phyloP scores from a whole-genome alignment of 1,284 basidiomycete genomes.

The Austroboletus novae-zelandiae region DNA sequence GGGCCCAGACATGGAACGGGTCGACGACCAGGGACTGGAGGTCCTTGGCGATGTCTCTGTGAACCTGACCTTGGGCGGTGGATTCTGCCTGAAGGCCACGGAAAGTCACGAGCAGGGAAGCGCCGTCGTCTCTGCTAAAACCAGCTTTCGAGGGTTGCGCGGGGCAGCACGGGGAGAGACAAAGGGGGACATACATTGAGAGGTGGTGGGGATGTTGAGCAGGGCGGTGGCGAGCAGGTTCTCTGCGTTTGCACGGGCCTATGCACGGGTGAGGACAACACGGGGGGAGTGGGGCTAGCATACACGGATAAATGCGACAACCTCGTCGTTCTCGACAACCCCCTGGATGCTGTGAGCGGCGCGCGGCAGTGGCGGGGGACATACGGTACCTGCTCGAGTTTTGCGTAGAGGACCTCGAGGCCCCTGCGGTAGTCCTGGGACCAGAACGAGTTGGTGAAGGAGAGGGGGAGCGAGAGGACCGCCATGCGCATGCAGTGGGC shows the following conservation, averaged over 20 bases:
- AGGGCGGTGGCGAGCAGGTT: slow-evolving; percentile 56
- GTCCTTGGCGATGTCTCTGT: slow-evolving; percentile 65
- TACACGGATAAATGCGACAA: slow-evolving; percentile 79
- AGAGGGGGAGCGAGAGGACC: slow-evolving; percentile 79
- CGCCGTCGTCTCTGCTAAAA: slow-evolving; percentile 77
- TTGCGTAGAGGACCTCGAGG: slow-evolving; percentile 71
- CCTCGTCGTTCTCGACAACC: slow-evolving; percentile 75
- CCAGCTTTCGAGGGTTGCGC: slow-evolving; percentile 46
- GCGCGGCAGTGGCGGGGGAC: neutral
- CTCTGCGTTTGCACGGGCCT: slow-evolving; percentile 70
- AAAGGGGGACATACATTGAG: slow-evolving; percentile 44
- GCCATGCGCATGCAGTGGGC: no score
- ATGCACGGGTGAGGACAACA: slow-evolving; percentile 6
- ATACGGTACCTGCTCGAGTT: slow-evolving; percentile 70
- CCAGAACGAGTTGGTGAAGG: slow-evolving; percentile 91
- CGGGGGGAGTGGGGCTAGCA: slow-evolving; percentile 24
- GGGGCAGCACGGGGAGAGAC: neutral
- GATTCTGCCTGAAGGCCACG: slow-evolving; percentile 76
- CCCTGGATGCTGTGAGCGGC: slow-evolving; percentile 46
- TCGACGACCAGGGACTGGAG: slow-evolving; percentile 65
- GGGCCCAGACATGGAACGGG: slow-evolving; percentile 75
- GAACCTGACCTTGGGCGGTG: slow-evolving; percentile 60
- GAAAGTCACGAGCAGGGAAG: slow-evolving; percentile 73
- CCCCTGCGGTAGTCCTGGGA: slow-evolving; percentile 83
- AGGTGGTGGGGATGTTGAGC: slow-evolving; percentile 50